Base-by-base conservation (phyloP, 1,139 yeast genomes). In the Yamadazyma songkhlaensis region DNA sequence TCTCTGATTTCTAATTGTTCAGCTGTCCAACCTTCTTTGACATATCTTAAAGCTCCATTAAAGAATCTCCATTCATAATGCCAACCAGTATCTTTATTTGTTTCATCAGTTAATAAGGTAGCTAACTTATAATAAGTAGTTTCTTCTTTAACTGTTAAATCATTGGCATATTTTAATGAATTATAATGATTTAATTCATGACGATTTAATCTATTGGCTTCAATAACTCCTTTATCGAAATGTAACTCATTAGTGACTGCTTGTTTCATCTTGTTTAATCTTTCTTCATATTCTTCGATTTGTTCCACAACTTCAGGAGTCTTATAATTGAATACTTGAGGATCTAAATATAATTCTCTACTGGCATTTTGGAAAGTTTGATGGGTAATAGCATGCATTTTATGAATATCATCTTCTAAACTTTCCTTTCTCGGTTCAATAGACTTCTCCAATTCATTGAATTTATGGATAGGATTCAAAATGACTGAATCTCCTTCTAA, bases 31-130 rank as follows among this genome's bases (percentile, higher is more conserved):
- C 61, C 62, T 17, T 50, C 53, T 37, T 59, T 57, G 9, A 52
- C 43, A 41, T 60, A 60, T 35, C 55, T 50, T 25, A 62, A 51
- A 1, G 64, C 68, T 2, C 65, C 67, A 38, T 59, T 59, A 50
- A 62, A 63, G 33, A 63, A 63, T 30, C 69, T 51, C 69, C 69
- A 63, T 41, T 63, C 69, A 42, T 63, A 59, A 49, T 62, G 67
- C 67, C 67, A 62, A n/a, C 70, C 70, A 22, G 60, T 51, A 44
- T 64, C 71, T 34, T 47, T 47, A 40, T 57, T 59, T 13, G 41
- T 45, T 12, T 60, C 55, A 24, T 51, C 49, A 34, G 54, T 52
- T 31, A 47, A 45, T 31, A 65, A 50, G 1, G 68, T 60, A 3
- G 70, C 64, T 39, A 64, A 52, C 40, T 62, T 62, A 44, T 61